phyloP scores from a whole-genome alignment of 2,329 filamentous ascomycete species.

The Penicillium sp. region DNA sequence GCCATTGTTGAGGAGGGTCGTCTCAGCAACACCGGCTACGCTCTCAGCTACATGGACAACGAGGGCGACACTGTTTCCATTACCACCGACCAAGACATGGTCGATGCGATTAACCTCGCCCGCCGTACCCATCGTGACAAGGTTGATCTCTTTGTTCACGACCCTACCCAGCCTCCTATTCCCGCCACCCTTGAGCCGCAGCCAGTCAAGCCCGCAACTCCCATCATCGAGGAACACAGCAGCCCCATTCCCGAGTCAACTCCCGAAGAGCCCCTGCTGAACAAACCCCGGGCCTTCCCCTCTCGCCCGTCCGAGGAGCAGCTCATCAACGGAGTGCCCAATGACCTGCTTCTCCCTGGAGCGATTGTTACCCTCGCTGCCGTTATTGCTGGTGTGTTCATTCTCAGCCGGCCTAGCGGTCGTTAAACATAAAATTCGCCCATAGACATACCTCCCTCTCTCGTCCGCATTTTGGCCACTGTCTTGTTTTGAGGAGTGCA shows the following conservation, averaged over 20 bases:
- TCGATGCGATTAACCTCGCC: conserved; percentile 84
- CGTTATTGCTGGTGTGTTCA: conserved; percentile 90
- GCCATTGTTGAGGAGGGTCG: conserved; percentile 76
- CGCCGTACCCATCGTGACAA: conserved; percentile 78
- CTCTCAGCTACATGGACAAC: conserved; percentile 92
- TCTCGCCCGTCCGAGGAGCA: conserved; percentile 64
- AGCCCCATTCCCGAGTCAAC: conserved; percentile 54
- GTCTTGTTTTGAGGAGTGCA: conserved; percentile 16
- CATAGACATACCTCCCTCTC: conserved; percentile 2
- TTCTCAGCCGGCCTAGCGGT: conserved; percentile 67
- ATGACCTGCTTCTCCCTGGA: conserved; percentile 87
- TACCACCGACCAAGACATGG: conserved; percentile 87
- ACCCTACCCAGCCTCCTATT: conserved; percentile 85
- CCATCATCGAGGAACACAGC: conserved; percentile 47
- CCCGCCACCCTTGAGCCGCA: conserved; percentile 61
- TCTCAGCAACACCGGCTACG: conserved; percentile 75
- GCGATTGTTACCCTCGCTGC: conserved; percentile 94
- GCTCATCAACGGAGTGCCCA: conserved; percentile 85
- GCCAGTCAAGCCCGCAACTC: conserved; percentile 53
- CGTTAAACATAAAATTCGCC: conserved; percentile 31
- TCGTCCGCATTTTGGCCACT: conserved; percentile 3
- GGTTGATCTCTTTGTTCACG: conserved; percentile 94
- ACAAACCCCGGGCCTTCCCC: conserved; percentile 46
- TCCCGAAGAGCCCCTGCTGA: conserved; percentile 40
- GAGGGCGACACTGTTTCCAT: conserved; percentile 97